A percentile compares a stretch with the other conserved stretches of the same genome.
Evolutionary conservation across 2,329 filamentous ascomycete genomes (phyloP).

Genomic region (Alternaria dauci): DNA sequence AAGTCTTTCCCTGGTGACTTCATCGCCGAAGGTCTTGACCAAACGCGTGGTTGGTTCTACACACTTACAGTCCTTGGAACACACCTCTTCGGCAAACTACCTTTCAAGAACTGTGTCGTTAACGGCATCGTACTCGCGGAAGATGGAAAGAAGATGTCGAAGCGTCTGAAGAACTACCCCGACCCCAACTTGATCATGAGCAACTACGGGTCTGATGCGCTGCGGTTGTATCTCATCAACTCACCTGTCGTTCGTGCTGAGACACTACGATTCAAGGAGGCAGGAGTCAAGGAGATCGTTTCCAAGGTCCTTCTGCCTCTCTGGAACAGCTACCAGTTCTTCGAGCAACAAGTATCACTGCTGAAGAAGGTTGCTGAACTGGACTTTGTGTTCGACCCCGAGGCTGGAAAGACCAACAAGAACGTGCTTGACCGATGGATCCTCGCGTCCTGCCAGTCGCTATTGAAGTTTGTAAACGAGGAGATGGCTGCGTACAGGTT

Average conservation of each 20-base stretch:
- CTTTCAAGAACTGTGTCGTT: conserved; percentile 96
- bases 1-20: conserved; percentile 89
- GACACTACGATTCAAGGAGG: conserved; percentile 88
- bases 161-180: conserved; percentile 94
- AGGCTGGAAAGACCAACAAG: conserved; percentile 75
- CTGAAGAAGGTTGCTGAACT: conserved; percentile 84
- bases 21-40: conserved; percentile 91
- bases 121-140: conserved; percentile 94
- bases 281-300: conserved; percentile 93
- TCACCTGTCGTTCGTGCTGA: conserved; percentile 93
- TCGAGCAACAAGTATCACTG: conserved; percentile 84
- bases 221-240: conserved; percentile 95
- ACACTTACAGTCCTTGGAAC: conserved; percentile 88
- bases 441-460: conserved; percentile 86
- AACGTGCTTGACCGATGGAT: conserved; percentile 99
- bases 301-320: conserved; percentile 88
- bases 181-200: conserved; percentile 84
- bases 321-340: conserved; percentile 98
- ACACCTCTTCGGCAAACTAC: conserved; percentile 82
- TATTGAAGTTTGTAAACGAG: conserved; percentile 88
- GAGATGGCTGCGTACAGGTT: conserved; percentile 80
- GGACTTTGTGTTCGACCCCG: conserved; percentile 80
- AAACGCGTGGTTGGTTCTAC: conserved; percentile 97
- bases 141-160: conserved; percentile 99
- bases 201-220: conserved; percentile 88